These are phyloP conservation scores for Pseudopyrenochaeta lycopersici DNA, from an alignment of 2,329 filamentous ascomycete genomes.

Conservation along the genomic window DNA sequence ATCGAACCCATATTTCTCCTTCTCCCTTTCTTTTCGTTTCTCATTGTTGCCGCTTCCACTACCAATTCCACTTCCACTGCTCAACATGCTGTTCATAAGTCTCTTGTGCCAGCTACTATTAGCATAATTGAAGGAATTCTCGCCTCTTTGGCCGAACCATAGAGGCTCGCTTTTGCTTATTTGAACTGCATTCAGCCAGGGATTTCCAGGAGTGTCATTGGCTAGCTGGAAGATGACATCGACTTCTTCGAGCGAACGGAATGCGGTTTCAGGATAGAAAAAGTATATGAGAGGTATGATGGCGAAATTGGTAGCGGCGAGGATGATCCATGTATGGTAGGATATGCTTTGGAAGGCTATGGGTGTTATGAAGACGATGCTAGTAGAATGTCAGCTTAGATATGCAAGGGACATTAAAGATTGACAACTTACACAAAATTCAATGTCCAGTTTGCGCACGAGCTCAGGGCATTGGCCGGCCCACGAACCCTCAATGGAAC, in stretches of 20 bases:
- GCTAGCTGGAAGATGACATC: conserved; percentile 68
- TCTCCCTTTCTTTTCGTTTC: not conserved
- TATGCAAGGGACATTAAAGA: not conserved
- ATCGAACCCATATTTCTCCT: not conserved
- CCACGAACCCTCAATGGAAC: conserved; percentile 89
- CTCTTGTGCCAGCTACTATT: conserved; percentile 38
- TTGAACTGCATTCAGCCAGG: conserved; percentile 58
- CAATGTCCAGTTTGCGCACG: conserved; percentile 87
- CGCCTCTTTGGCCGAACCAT: conserved; percentile 65
- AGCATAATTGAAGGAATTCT: conserved; percentile 57
- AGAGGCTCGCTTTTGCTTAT: conserved; percentile 62
- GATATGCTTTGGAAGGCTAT: conserved; percentile 65
- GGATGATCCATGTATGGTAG: conserved; percentile 67
- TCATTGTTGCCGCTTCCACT: conserved; percentile 13
- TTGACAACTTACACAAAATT: conserved; percentile 55
- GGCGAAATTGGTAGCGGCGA: conserved; percentile 61
- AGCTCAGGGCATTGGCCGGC: conserved; percentile 84
- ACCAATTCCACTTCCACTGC: conserved; percentile 21
- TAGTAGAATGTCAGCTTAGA: conserved; percentile 42
- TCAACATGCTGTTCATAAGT: conserved; percentile 21
- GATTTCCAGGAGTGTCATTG: conserved; percentile 59
- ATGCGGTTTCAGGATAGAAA: conserved; percentile 69
- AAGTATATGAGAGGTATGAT: conserved; percentile 66
- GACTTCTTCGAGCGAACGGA: conserved; percentile 69
- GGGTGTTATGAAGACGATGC: conserved; percentile 73